Base-by-base conservation (phyloP, 1,139 yeast genomes). In the Pichia sp. region DNA sequence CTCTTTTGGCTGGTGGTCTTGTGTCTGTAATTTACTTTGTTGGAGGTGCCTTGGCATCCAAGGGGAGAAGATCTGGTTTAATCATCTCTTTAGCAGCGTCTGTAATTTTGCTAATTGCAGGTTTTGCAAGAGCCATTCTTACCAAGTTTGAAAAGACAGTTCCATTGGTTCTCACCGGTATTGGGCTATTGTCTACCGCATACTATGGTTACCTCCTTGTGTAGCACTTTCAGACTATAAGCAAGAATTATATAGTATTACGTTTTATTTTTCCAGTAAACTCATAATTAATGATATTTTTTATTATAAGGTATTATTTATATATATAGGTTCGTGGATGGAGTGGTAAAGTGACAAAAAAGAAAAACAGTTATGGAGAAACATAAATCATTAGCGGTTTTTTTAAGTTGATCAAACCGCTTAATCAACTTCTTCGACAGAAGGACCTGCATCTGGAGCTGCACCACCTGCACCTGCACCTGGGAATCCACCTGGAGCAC, bases 81-180 rank as follows among this genome's bases (percentile, higher is more conserved):
- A 93, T 88, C 67, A 67, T 87, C 45, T 96, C 97, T 0, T 73
- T 90, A 54, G 87, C 84, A 8, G 80, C 92, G 1, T 85, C 95
- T 26, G 65, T 82, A 1, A 66, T 86, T 11, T 76, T 90, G 62
- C 70, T 85, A 13, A 79, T 78, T 45, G 90, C 93, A 26, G 92
- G 95, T 8, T 63, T 86, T 16, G 79, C 82, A 23, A 79, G 98
- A 63, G 57, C 62, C 8, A 26, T 57, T 47, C 60, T 59, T 10
- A 58, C 64, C 2, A 56, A 59, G 5, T 84, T 85, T 68, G 54
- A 56, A 40, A 88, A 87, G 67, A 95, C 96, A 0, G 79, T 92
- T 53, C 98, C 98, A 1, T 68, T 87, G 54, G 70, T 77, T 16
- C 75, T 92, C 61, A 74, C 85, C 4, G 74, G 76, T 15, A 70